Evolutionary conservation across 2,329 filamentous ascomycete species (phyloP).

Genomic region (Phyllosticta citribraziliensis): DNA sequence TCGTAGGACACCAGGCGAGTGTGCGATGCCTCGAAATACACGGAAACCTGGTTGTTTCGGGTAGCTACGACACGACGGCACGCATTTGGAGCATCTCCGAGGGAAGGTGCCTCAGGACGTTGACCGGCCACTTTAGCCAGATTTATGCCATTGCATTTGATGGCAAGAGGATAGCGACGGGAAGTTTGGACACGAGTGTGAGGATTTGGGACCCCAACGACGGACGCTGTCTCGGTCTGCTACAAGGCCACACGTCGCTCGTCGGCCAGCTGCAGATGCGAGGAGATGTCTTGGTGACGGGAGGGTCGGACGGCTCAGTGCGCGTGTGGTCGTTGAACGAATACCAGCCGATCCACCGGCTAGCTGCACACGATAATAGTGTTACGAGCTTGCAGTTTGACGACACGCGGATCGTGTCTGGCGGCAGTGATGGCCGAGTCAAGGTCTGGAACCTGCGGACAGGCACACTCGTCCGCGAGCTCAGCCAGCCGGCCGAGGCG

Average conservation of each 20-base stretch:
- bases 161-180: slow-evolving; percentile 83
- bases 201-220: slow-evolving; percentile 90
- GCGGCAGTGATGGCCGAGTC: slow-evolving; percentile 92
- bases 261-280: slow-evolving; percentile 96
- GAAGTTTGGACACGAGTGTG: slow-evolving; percentile 92
- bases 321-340: slow-evolving; percentile 90
- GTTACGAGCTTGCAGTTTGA: slow-evolving; percentile 97
- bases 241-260: slow-evolving; percentile 93
- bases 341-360: slow-evolving; percentile 83
- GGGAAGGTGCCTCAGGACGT: slow-evolving; percentile 79
- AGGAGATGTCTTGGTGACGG: slow-evolving; percentile 87
- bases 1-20: slow-evolving; percentile 91
- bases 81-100: slow-evolving; percentile 97
- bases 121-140: slow-evolving; percentile 93
- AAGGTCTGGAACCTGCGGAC: slow-evolving; percentile 98
- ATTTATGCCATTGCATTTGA: slow-evolving; percentile 99
- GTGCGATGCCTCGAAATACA: slow-evolving; percentile 93
- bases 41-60: slow-evolving; percentile 93
- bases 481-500: slow-evolving; percentile 83
- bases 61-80: slow-evolving; percentile 94
- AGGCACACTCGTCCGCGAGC: slow-evolving; percentile 79
- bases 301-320: slow-evolving; percentile 91
- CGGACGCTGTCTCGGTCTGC: slow-evolving; percentile 70
- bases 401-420: slow-evolving; percentile 87
- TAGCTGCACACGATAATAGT: slow-evolving; percentile 96